phyloP scores from a whole-genome alignment of 495 filamentous ascomycete genomes.

The Penicillium lividum region DNA sequence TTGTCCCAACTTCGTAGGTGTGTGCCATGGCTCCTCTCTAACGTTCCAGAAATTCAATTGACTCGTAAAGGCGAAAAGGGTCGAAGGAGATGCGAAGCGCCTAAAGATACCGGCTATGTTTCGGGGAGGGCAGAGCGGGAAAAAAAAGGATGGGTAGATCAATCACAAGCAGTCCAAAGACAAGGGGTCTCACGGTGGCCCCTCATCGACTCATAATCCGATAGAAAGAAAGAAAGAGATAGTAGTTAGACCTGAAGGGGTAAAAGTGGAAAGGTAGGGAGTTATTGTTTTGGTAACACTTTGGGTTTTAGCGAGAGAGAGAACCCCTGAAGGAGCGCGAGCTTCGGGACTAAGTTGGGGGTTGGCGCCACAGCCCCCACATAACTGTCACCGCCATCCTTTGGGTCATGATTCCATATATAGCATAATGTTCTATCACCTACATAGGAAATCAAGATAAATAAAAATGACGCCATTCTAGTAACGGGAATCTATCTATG shows the following conservation, averaged over 20 bases:
- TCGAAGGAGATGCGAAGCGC: slow-evolving; percentile 10
- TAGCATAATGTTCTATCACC: neutral
- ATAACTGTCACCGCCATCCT: slow-evolving; percentile 33
- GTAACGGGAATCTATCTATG: slow-evolving; percentile 1
- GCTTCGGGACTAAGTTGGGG: slow-evolving; percentile 35
- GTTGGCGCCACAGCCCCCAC: slow-evolving; percentile 40
- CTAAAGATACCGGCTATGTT: slow-evolving; percentile 3
- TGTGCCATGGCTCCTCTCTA: slow-evolving; percentile 68
- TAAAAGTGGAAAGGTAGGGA: slow-evolving; percentile 21
- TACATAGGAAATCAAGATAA: neutral
- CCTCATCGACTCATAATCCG: slow-evolving; percentile 34
- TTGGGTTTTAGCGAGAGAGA: slow-evolving; percentile 41
- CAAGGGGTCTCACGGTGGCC: slow-evolving; percentile 30
- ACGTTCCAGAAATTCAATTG: neutral
- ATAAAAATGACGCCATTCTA: neutral
- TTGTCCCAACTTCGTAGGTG: slow-evolving; percentile 94
- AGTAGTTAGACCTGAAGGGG: slow-evolving; percentile 3
- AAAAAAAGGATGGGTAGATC: slow-evolving; percentile 14
- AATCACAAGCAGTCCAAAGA: slow-evolving; percentile 31
- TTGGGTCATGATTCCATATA: neutral
- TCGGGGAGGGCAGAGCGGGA: slow-evolving; percentile 6
- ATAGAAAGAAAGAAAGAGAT: slow-evolving; percentile 19
- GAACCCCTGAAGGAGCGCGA: slow-evolving; percentile 39
- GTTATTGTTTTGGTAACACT: slow-evolving; percentile 31
- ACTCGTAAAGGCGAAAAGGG: slow-evolving; percentile 1